Evolutionary conservation across 1,284 basidiomycete genomes (phyloP).

Genomic region (Cerrena zonata): DNA sequence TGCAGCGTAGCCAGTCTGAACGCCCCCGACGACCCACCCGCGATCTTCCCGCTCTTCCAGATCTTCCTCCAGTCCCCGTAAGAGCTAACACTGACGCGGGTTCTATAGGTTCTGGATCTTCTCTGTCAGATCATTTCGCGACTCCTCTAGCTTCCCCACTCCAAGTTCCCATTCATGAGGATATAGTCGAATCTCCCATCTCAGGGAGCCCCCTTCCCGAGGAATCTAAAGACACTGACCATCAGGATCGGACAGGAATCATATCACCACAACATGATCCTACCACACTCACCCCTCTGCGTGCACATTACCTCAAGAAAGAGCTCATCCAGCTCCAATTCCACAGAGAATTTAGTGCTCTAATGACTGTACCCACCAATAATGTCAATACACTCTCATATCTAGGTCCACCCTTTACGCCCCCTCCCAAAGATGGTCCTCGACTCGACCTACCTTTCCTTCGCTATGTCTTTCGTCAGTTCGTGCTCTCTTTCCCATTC

Average conservation of each 20-base stretch:
- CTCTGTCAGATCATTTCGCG: slow-evolving; percentile 18
- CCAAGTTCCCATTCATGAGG: slow-evolving; percentile 5
- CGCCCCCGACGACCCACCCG: slow-evolving; percentile 18
- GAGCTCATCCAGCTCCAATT: slow-evolving; percentile 71
- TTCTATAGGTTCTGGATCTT: slow-evolving; percentile 13
- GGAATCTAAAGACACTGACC: neutral
- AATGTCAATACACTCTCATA: slow-evolving; percentile 76
- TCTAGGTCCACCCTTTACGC: slow-evolving; percentile 80
- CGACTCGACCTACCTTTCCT: slow-evolving; percentile 78
- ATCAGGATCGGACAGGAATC: neutral
- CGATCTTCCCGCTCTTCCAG: slow-evolving; percentile 14
- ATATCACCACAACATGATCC: neutral
- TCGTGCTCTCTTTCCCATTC: slow-evolving; percentile 89
- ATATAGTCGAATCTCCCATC: slow-evolving; percentile 12
- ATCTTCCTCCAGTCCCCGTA: neutral
- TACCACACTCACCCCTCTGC: slow-evolving; percentile 26
- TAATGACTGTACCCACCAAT: slow-evolving; percentile 51
- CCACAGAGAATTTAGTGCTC: slow-evolving; percentile 64
- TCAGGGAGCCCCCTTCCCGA: slow-evolving; percentile 8
- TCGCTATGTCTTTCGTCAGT: slow-evolving; percentile 83
- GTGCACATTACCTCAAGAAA: slow-evolving; percentile 33
- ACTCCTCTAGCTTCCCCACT: slow-evolving; percentile 23
- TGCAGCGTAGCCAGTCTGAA: slow-evolving; percentile 7
- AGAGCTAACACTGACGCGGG: slow-evolving; percentile 10
- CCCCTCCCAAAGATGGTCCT: slow-evolving; percentile 58